Evolutionary conservation across 176 grass and related monocot genomes (phyloP).

Genomic region (Carex littledalei): DNA sequence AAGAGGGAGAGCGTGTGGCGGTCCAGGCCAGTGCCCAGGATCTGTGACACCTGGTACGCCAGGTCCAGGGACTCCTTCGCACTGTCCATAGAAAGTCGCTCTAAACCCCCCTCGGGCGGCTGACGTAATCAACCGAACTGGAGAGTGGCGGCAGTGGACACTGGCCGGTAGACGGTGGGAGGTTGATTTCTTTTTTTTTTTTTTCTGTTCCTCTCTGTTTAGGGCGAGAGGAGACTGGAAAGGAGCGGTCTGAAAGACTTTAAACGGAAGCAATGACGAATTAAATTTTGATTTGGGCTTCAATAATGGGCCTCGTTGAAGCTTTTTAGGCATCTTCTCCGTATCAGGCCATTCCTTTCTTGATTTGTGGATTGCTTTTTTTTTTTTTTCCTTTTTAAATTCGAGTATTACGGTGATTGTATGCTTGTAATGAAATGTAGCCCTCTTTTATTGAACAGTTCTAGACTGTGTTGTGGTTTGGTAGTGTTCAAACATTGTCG

Average conservation of each 20-base stretch:
- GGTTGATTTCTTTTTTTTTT: background rate
- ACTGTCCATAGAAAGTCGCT: slow-evolving; percentile 33
- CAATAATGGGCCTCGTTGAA: background rate
- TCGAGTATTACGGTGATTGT: too few relatives aligned
- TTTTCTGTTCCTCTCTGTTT: background rate
- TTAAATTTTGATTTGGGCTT: background rate
- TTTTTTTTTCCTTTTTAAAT: too few relatives aligned
- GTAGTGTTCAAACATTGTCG: too few relatives aligned
- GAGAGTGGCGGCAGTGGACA: background rate
- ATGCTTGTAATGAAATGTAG: too few relatives aligned
- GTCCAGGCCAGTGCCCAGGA: slow-evolving; percentile 57
- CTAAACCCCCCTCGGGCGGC: slow-evolving; percentile 23
- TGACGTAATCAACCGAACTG: background rate
- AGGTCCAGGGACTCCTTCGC: slow-evolving; percentile 72
- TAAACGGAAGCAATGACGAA: background rate
- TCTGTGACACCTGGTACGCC: slow-evolving; percentile 70
- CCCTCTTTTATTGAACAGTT: too few relatives aligned
- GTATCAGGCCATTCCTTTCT: background rate
- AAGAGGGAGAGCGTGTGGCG: slow-evolving; percentile 81
- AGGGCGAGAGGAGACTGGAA: too few relatives aligned
- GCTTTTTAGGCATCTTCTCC: background rate
- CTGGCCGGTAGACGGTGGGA: background rate
- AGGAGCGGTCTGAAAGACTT: too few relatives aligned
- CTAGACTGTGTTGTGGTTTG: too few relatives aligned
- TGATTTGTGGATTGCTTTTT: too few relatives aligned